Percentiles rank a stretch among this genome's conserved stretches.
Evolutionary conservation across 225 moss, liverwort and hornwort genomes (phyloP).

Genomic region (Pleurozium schreberi): DNA sequence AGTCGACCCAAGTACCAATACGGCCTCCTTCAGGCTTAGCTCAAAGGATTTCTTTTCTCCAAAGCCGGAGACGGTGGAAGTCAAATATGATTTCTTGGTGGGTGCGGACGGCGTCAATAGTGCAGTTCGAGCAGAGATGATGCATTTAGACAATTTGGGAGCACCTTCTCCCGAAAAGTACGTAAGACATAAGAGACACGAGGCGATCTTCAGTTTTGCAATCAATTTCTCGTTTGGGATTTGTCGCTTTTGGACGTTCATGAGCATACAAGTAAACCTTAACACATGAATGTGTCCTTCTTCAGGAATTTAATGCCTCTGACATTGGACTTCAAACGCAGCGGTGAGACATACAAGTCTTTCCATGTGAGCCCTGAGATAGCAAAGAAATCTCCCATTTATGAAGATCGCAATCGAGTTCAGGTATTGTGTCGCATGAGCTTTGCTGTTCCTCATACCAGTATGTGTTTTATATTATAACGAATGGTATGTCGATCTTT

Average conservation of each 20-base stretch:
- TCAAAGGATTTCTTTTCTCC: constrained; percentile 19
- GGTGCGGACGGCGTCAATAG: constrained; percentile 50
- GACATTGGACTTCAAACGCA: constrained; percentile 12
- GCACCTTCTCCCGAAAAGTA: constrained; percentile 3
- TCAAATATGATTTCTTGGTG: constrained; percentile 41
- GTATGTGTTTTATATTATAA: neutral
- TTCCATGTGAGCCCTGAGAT: constrained; percentile 14
- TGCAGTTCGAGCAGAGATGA: constrained; percentile 37
- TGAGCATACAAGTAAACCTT: neutral
- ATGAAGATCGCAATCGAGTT: constrained; percentile 18
- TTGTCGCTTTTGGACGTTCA: neutral
- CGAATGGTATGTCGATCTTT: neutral
- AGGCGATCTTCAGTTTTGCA: neutral
- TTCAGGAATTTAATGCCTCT: constrained; percentile 18
- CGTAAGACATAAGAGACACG: neutral
- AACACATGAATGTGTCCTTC: neutral
- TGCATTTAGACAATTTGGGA: constrained; percentile 8
- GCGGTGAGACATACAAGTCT: constrained; percentile 17
- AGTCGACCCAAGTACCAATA: constrained; percentile 19
- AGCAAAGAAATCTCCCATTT: constrained; percentile 25
- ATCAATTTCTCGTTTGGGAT: neutral
- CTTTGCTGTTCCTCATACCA: neutral
- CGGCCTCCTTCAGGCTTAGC: constrained; percentile 15
- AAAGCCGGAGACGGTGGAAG: constrained; percentile 16
- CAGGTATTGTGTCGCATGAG: constrained; percentile 1